Percentiles rank a stretch among this genome's conserved stretches.
Evolutionary conservation across 1,139 yeast genomes (phyloP).

Genomic region (Geotrichum klebahnii): DNA sequence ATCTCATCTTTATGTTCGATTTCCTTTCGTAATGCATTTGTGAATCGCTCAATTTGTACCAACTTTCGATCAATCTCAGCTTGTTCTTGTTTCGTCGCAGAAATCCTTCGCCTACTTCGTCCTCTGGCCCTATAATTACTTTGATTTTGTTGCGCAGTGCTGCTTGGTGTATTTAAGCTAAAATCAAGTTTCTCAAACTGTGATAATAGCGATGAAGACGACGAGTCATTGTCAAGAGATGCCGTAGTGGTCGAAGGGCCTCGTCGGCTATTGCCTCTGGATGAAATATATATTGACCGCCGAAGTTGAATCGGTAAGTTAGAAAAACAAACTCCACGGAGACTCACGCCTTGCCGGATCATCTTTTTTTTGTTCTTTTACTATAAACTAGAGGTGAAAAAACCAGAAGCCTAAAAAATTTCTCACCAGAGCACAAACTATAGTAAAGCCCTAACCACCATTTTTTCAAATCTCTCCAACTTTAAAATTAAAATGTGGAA

Average conservation of each 20-base stretch:
- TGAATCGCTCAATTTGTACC: slow-evolving; percentile 30
- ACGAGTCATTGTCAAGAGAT: slow-evolving; percentile 5
- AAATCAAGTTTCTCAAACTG: slow-evolving; percentile 6
- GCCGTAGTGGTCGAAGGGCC: slow-evolving; percentile 3
- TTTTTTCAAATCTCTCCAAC: no score
- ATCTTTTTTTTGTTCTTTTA: neutral
- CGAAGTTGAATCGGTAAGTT: neutral
- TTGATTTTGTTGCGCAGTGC: neutral
- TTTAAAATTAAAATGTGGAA: no score
- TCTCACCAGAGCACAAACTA: no score
- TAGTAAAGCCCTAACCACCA: no score
- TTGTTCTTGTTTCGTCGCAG: slow-evolving; percentile 6
- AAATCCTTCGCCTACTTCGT: slow-evolving; percentile 8
- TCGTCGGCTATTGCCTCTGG: neutral
- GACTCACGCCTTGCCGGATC: slow-evolving; percentile 6
- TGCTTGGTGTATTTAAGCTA: neutral
- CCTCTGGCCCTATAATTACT: neutral
- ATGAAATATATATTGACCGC: neutral
- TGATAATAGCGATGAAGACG: neutral
- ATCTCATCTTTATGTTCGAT: slow-evolving; percentile 28
- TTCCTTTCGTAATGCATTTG: slow-evolving; percentile 26
- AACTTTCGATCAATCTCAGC: slow-evolving; percentile 26
- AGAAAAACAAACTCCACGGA: neutral
- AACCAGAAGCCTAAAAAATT: no score
- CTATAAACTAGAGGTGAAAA: slow-evolving; percentile 4